phyloP scores from a whole-genome alignment of 495 filamentous ascomycete genomes.

The Penicillium canescens region DNA sequence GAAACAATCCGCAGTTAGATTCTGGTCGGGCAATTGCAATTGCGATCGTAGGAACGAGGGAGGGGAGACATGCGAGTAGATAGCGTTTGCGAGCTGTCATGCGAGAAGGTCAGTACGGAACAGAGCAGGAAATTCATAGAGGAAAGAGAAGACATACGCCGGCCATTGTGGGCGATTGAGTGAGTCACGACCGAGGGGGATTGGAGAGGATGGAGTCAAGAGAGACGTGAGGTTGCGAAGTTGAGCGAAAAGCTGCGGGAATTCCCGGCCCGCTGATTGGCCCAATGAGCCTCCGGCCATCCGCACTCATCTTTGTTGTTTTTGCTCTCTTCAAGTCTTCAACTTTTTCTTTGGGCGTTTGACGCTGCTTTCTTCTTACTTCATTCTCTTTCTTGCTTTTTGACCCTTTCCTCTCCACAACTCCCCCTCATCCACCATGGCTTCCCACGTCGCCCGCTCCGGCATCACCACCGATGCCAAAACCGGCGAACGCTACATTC shows the following conservation, averaged over 20 bases:
- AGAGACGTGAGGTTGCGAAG: constrained; percentile 28
- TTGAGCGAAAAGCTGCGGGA: constrained; percentile 42
- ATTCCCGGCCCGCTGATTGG: constrained; percentile 50
- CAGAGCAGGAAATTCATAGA: background rate
- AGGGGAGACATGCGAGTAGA: constrained; percentile 79
- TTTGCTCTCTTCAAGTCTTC: constrained; percentile 5
- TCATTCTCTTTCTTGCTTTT: constrained; percentile 2
- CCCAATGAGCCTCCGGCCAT: constrained; percentile 25
- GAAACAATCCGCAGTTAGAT: constrained; percentile 22
- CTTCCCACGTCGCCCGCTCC: constrained; percentile 40
- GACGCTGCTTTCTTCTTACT: background rate
- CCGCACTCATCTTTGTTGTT: constrained; percentile 14
- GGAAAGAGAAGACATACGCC: constrained; percentile 34
- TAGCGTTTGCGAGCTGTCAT: constrained; percentile 53
- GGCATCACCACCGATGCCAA: constrained; percentile 74
- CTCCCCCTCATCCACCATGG: constrained; percentile 14
- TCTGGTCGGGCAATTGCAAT: constrained; percentile 14
- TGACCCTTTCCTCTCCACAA: background rate
- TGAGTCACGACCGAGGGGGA: constrained; percentile 12
- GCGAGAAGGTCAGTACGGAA: constrained; percentile 21
- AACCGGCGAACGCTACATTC: constrained; percentile 84
- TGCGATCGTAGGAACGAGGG: constrained; percentile 16
- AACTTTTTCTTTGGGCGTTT: constrained; percentile 2
- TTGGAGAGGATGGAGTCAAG: constrained; percentile 17
- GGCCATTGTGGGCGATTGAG: constrained; percentile 51